Base-by-base conservation (phyloP, 1,284 basidiomycete species). In the Neonothopanus nambi region DNA sequence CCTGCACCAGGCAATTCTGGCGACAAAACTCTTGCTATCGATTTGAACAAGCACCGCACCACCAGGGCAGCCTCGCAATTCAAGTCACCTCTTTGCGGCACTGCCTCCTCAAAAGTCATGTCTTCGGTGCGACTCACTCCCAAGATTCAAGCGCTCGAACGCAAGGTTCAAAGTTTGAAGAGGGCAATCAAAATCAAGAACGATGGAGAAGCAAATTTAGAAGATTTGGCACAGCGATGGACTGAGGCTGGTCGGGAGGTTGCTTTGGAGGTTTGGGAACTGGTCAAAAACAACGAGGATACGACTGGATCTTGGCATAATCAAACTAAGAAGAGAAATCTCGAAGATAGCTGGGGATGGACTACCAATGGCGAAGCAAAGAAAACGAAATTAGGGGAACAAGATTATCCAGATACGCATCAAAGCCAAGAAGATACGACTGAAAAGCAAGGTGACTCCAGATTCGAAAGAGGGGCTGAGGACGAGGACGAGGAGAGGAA, bases 211-310 rank as follows among this genome's bases (percentile, higher is more conserved):
- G 72, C 76, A 15, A 69, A 70, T 3, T 74, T 91, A 26, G 67
- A 72, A 45, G 65, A 63, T 3, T 73, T 91, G 20, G 74, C 77
- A 8, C 68, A 66, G 53, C 89, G 86, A 67, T 91, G 89, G 89
- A 81, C 74, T 37, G 78, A 80, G 50, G 86, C 79, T n/a, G 89
- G 84, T 2, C 72, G 84, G 59, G 89, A 91, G 60, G 77, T 84
- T 17, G 87, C 88, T 3, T 88, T 80, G 74, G 84, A 88, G 48
- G 72, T 91, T 20, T 91, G 89, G 88, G 75, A 75, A 28, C 71
- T 83, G 17, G 80, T 85, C 40, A 88, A 84, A 65, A 83, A 88
- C 45, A 68, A 67, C 39, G 65, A 65, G 0, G 66, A 65, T 15
- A 68, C 64, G 24, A 54, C 39, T 52, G 56, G 52, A 45, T 41